Conservation (phyloP, 208 protist species). For the Lotmaria passim region DNA sequence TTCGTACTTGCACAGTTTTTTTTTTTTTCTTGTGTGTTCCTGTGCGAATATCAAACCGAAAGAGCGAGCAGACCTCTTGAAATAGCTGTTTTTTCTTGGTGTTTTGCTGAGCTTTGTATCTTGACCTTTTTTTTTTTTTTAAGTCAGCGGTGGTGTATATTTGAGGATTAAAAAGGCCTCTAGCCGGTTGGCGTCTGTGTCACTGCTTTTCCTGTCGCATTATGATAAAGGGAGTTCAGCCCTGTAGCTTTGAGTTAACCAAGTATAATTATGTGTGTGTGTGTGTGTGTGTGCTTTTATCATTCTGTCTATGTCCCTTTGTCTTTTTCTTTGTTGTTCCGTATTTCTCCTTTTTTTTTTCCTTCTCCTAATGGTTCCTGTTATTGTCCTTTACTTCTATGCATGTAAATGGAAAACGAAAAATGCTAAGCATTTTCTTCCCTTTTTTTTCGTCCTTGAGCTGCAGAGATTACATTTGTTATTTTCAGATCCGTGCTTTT, state of each 20-base stretch:
- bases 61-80: background rate
- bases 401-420: no score
- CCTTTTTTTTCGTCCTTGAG: no score
- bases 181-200: no score
- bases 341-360: background rate
- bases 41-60: background rate
- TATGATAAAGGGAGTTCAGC: no score
- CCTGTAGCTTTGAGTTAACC: no score
- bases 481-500: no score
- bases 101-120: background rate
- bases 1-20: no score
- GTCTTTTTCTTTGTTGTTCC: conserved; percentile 5
- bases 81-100: background rate
- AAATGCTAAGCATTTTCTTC: no score
- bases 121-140: background rate
- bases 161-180: no score
- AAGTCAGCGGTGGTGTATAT: background rate
- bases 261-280: no score
- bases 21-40: background rate
- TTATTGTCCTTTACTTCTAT: background rate
- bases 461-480: no score
- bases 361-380: background rate
- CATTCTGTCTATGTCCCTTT: background rate
- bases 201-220: no score
- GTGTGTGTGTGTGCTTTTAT: background rate